Evolutionary conservation across 1,284 basidiomycete species (phyloP).

Genomic region (Lentinus polychrous): DNA sequence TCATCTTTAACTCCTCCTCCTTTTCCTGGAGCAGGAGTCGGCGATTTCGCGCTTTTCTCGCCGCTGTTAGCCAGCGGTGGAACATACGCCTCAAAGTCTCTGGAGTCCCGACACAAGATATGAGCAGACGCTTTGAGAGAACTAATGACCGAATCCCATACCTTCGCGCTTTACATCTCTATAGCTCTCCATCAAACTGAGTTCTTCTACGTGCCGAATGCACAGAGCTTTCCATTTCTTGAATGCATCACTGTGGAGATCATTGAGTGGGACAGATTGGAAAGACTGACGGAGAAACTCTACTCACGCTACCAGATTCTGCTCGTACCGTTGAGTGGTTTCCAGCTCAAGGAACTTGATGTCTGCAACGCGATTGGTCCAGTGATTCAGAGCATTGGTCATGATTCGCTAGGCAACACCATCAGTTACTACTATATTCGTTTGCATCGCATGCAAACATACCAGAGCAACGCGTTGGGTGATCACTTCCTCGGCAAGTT

Average conservation of each 20-base stretch:
- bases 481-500: constrained; percentile 35
- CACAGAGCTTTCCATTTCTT: constrained; percentile 61
- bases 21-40: constrained; percentile 50
- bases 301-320: constrained; percentile 40
- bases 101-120: constrained; percentile 21
- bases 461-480: constrained; percentile 37
- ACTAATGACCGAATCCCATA: constrained; percentile 22
- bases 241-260: constrained; percentile 40
- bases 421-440: no score
- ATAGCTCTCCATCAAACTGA: constrained; percentile 76
- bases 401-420: constrained; percentile 41
- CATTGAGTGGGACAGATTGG: not conserved
- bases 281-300: not conserved
- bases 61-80: constrained; percentile 57
- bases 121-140: not conserved
- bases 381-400: constrained; percentile 38
- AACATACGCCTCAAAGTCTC: constrained; percentile 65
- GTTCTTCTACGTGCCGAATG: constrained; percentile 56
- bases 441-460: constrained; percentile 7
- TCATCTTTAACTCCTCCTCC: constrained; percentile 54
- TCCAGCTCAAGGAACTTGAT: constrained; percentile 67
- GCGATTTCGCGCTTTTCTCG: constrained; percentile 51
- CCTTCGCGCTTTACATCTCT: constrained; percentile 73
- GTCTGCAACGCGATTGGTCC: constrained; percentile 69
- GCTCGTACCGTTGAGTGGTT: constrained; percentile 43